Evolutionary conservation across 306 rosid species (phyloP), one percentile per base, ranked within the genome.

Genomic region (Casuarina glauca): DNA sequence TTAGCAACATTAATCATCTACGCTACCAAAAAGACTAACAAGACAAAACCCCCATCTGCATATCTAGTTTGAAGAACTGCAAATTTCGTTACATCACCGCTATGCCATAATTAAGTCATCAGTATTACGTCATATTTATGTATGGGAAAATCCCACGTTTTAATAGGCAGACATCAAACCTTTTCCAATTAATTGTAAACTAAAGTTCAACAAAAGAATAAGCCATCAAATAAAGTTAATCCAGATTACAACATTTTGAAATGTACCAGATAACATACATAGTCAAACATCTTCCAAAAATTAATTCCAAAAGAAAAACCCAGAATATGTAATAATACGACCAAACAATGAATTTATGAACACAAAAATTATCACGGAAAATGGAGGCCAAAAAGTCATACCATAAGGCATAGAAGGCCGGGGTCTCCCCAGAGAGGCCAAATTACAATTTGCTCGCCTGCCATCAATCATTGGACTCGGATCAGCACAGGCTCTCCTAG

Each of bases 381-480:
- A n/a, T 67, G 32, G 50, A 49, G 8, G 46, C 69, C 36, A 38
- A 63, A 17, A 44, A 20, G 54, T 5, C 69, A 70, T 89, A 94
- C 97, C 97, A 79, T 83, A 87, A 48, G 88, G 70, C 43, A 89
- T 3, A 74, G 97, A 89, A 8, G 88, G 96, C 11, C 92, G 81
- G 19, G 98, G 93, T 49, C 97, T 94, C 32, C 98, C 91, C 41
- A 92, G 95, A 1, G 98, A 94, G 80, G 98, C 98, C 80, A 94
- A 74, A 72, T 94, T 94, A 87, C 98, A 94, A 75, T 94, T 94
- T 0, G 98, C 97, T 60, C 97, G 90, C 85, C 98, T 86, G 76
- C 98, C 97, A 82, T 94, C 98, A 64, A 94, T 94, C 66, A 90
- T 68, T 4, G 98, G 98, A 61, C 89, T 75, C 11, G 98, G 97